These are phyloP conservation scores for Prunella vulgaris DNA, from an alignment of 257 asterid genomes.

Conservation along the genomic window DNA sequence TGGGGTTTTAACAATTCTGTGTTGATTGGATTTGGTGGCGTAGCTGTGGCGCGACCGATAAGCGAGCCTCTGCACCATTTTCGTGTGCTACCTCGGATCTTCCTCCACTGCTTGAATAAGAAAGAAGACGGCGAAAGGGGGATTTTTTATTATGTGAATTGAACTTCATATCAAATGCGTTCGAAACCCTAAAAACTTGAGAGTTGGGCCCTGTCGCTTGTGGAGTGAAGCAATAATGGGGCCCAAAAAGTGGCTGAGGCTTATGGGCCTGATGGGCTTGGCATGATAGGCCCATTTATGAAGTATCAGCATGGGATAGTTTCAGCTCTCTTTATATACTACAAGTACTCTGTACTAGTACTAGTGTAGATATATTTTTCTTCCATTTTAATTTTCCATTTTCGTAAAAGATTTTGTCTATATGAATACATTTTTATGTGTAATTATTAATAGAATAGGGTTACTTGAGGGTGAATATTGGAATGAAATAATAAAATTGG, in stretches of 20 bases:
- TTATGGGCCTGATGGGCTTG: conserved; percentile 38
- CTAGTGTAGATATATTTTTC: no score
- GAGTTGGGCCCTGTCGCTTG: conserved; percentile 45
- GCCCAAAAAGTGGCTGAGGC: conserved; percentile 31
- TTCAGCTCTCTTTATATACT: not conserved
- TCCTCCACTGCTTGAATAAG: not conserved
- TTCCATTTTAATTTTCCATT: no score
- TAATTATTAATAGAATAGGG: no score
- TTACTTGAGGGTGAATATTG: no score
- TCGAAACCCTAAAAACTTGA: conserved; percentile 22
- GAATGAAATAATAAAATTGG: no score
- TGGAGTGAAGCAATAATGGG: conserved; percentile 47
- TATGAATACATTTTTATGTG: no score
- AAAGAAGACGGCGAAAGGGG: not conserved
- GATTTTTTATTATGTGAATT: not conserved
- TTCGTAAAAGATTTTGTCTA: no score
- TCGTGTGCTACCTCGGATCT: conserved; percentile 1
- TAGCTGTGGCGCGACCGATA: conserved; percentile 77
- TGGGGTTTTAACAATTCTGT: conserved; percentile 75
- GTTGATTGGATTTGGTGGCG: conserved; percentile 85
- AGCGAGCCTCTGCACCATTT: conserved; percentile 75
- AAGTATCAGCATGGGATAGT: conserved; percentile 50
- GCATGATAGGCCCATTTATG: conserved; percentile 61
- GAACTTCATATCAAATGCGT: conserved; percentile 2
- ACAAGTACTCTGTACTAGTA: no score